Evolutionary conservation across 2,329 filamentous ascomycete genomes (phyloP).

Genomic region (Fusarium miscanthi): DNA sequence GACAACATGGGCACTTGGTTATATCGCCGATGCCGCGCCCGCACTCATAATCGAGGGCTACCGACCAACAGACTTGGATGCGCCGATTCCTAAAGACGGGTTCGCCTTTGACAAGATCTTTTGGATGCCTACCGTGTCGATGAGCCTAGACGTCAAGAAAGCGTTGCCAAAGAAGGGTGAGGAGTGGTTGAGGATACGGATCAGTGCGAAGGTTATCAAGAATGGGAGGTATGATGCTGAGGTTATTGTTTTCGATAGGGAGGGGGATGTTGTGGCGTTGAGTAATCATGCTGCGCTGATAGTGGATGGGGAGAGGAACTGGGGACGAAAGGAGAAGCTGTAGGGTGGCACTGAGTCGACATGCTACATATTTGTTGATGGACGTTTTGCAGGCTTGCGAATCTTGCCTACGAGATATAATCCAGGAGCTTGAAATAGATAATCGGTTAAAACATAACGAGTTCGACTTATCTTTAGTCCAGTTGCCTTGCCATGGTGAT

Average conservation of each 20-base stretch:
- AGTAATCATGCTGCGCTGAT: conserved; percentile 48
- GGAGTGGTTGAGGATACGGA: conserved; percentile 77
- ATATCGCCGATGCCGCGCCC: conserved; percentile 72
- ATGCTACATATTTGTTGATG: not conserved
- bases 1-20: conserved; percentile 72
- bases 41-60: conserved; percentile 71
- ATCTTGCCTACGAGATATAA: accelerated
- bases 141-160: conserved; percentile 84
- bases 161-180: conserved; percentile 73
- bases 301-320: conserved; percentile 44
- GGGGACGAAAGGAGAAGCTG: conserved; percentile 50
- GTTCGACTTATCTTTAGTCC: accelerated
- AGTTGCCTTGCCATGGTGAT: too few species aligned
- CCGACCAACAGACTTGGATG: conserved; percentile 46
- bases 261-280: conserved; percentile 47
- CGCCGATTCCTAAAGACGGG: conserved; percentile 22
- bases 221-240: conserved; percentile 82
- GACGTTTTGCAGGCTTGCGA: not conserved
- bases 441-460: not conserved
- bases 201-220: conserved; percentile 72
- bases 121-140: conserved; percentile 81
- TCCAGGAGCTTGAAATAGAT: too few species aligned
- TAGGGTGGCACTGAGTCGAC: conserved; percentile 28
- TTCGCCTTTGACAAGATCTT: conserved; percentile 53
- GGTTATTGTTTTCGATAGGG: conserved; percentile 69